Evolutionary conservation across 1,139 yeast genomes (phyloP), one percentile per base, ranked within the genome.

Genomic region (Candida albicans): DNA sequence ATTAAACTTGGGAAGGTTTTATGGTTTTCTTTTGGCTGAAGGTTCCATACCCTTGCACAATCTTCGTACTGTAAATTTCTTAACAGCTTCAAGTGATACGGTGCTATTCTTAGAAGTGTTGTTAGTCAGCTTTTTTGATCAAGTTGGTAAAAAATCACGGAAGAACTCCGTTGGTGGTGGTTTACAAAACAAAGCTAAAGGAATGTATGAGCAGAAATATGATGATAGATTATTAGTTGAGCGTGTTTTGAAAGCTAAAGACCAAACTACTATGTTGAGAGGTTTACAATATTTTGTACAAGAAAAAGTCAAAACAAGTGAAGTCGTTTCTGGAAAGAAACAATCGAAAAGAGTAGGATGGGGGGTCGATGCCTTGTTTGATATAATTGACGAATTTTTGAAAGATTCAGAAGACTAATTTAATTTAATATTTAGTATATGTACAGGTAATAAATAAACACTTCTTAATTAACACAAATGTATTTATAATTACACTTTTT

Each of bases 1-100:
- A 32, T 74, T 87, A 43, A 90, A 87, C 56, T 70, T 84, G 54
- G 97, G 96, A 4, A 73, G 90, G 46, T 80, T 93, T 53, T 90
- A 79, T 56, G 97, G 96, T 0, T 73, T 70, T 43, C 62, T 93
- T 36, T 74, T 90, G 18, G 81, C 86, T 1, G 88, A 87, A 55
- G 89, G 87, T 1, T 73, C 84, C 0, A 67, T 91, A 51, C 82
- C 89, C 4, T 68, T 93, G 41, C 93, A 87, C 56, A 65, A 85
- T 2, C 73, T 93, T 49, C 81, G 87, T 53, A 82, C 82, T 7
- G 77, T 87, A 27, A 87, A 93, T 53, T 85, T 93, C 50, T 65
- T 90, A 48, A 81, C 93, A 0, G 78, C 87, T n/a, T 70, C 80
- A 2, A 64, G 79, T 2, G 93, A 88, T 51, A 75, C 83, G 6